Conservation (phyloP, 345 rosid species). For the Eucalyptus guilfoylei region DNA sequence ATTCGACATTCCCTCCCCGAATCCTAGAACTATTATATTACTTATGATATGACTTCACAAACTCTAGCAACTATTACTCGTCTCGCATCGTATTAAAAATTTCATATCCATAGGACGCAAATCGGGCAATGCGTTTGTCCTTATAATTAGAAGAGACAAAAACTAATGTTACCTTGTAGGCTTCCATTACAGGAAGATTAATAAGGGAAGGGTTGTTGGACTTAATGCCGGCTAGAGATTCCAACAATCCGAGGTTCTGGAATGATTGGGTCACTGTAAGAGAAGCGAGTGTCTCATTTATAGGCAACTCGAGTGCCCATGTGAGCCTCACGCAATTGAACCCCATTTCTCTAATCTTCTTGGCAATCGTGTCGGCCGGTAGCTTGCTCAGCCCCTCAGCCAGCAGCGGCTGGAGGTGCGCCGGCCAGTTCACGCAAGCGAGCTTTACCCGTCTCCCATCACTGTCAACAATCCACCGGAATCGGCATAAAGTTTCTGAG, state of each 20-base stretch:
- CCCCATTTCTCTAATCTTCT: conserved; percentile 22
- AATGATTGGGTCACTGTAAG: conserved; percentile 49
- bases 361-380: conserved; percentile 24
- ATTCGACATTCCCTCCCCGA: background rate
- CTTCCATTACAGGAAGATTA: conserved; percentile 57
- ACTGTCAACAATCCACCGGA: conserved; percentile 1
- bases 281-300: conserved; percentile 35
- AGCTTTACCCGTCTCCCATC: conserved; percentile 2
- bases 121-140: background rate
- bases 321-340: conserved; percentile 69
- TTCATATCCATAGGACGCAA: background rate
- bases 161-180: conserved; percentile 44
- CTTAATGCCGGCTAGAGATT: conserved; percentile 50
- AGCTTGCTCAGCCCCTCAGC: conserved; percentile 75
- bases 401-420: conserved; percentile 43
- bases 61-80: background rate
- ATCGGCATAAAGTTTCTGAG: background rate
- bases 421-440: conserved; percentile 4
- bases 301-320: conserved; percentile 51
- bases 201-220: conserved; percentile 69
- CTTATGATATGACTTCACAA: background rate
- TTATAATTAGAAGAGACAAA: background rate
- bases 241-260: conserved; percentile 41
- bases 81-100: background rate
- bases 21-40: background rate